Base-by-base conservation (phyloP, 805 yeast genomes). In the Lipomyces spencermartinsiae region DNA sequence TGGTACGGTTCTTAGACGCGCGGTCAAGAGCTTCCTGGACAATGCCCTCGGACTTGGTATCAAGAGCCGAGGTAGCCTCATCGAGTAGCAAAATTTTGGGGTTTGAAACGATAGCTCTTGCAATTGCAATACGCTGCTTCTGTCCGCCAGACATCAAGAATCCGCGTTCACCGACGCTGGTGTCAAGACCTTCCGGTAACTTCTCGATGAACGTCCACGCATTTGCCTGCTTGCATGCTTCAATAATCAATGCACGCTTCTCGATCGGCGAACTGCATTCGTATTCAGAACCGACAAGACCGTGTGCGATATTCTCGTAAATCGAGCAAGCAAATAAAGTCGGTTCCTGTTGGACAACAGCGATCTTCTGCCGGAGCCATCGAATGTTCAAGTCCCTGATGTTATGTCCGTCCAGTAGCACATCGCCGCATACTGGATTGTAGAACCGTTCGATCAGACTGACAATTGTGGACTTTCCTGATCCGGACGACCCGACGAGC, bases 311-410 rank as follows among this genome's bases (percentile, higher is more conserved):
- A 74, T 92, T 92, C 74, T 92, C 96, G 76, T 86, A 79, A 59
- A 94, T 92, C 1, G 96, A 84, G 66, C 91, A 97, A 75, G 93
- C 91, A 81, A 93, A 93, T 58, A 93, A 80, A 3, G 97, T 97
- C 0, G 98, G 96, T 72, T 94, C 98, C 79, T 94, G 98, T 2
- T 98, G 97, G 4, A 94, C 98, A 35, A 93, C 92, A 58, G 97
- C 97, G 65, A 94, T 85, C 57, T 86, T 83, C 70, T 80, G 85
- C 74, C 98, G 85, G 60, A 94, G 83, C 67, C 93, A 87, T 68
- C 89, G 91, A 51, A 93, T 76, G 65, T 91, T 90, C 54, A 92
- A 86, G 61, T 87, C 85, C 63, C 55, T 80, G 58, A 94, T 86
- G 75, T 93, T 96, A 69, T 88, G 89, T 9, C 97, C 97, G 78